Percentiles rank a stretch among this genome's conserved stretches.
phyloP scores from a whole-genome alignment of 495 filamentous ascomycete genomes.

The Aspergillus cavernicola region DNA sequence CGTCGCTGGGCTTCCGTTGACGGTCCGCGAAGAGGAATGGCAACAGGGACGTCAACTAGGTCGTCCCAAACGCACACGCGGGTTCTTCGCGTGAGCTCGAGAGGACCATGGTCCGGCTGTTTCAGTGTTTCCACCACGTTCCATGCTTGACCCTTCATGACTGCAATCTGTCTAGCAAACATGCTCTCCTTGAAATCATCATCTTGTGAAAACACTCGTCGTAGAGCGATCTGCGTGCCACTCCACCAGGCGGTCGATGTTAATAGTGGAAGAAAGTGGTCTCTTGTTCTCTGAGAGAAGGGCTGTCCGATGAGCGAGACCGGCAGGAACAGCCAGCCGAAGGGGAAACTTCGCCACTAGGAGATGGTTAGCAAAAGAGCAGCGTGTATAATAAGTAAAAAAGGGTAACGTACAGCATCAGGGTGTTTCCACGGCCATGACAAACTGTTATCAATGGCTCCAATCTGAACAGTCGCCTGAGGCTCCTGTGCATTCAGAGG shows the following conservation, averaged over 20 bases:
- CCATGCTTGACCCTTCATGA: conserved; percentile 99
- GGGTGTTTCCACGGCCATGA: conserved; percentile 99
- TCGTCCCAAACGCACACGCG: conserved; percentile 98
- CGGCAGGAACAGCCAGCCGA: conserved; percentile 96
- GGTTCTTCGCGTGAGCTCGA: conserved; percentile 85
- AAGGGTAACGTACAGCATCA: conserved; percentile 59
- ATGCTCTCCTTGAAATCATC: conserved; percentile 96
- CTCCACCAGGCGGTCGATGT: conserved; percentile 97
- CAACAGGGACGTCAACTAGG: conserved; percentile 89
- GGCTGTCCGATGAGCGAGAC: conserved; percentile 95
- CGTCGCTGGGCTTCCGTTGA: conserved; percentile 70
- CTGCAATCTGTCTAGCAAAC: conserved; percentile 94
- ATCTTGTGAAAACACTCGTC: conserved; percentile 82
- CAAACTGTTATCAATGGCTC: conserved; percentile 95
- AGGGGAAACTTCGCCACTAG: conserved; percentile 85
- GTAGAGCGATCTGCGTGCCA: conserved; percentile 82
- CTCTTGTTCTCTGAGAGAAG: conserved; percentile 86
- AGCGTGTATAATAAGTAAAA: background rate
- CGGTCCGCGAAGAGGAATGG: conserved; percentile 79
- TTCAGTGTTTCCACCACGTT: conserved; percentile 98
- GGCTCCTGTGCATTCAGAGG: conserved; percentile 42
- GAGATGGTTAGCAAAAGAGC: conserved; percentile 18
- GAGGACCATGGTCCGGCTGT: conserved; percentile 81
- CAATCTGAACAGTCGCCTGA: conserved; percentile 67
- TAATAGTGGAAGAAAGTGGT: conserved; percentile 89